phyloP scores from a whole-genome alignment of 148 eudicot species.

The Simmondsia chinensis region DNA sequence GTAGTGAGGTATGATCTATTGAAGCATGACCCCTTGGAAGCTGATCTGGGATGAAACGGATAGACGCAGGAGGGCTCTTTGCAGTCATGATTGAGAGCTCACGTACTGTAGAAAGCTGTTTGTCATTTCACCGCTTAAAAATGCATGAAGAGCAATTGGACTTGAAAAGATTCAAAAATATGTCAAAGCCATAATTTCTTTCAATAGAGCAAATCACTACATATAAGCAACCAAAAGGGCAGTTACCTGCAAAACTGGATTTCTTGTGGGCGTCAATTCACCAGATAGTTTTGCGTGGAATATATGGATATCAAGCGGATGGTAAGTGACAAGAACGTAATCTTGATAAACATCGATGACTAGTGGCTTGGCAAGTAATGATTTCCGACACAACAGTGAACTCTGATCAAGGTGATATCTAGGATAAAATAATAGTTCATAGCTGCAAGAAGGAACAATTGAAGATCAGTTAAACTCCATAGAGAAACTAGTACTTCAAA shows the following conservation, averaged over 20 bases:
- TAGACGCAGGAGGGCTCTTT: conserved; percentile 90
- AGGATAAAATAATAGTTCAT: conserved; percentile 93
- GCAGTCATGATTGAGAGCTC: conserved; percentile 99
- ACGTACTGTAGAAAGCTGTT: conserved; percentile 99
- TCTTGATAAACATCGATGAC: conserved; percentile 94
- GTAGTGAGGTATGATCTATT: conserved; percentile 23
- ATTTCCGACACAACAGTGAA: conserved; percentile 70
- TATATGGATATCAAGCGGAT: conserved; percentile 89
- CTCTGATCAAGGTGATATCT: conserved; percentile 99
- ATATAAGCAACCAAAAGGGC: conserved; percentile 3
- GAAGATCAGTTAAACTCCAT: too few relatives aligned
- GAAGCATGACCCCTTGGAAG: conserved; percentile 32
- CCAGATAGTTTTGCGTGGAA: conserved; percentile 77
- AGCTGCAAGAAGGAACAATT: too few relatives aligned
- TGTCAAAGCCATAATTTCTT: conserved; percentile 2
- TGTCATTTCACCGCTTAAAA: conserved; percentile 99
- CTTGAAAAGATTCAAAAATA: conserved; percentile 9
- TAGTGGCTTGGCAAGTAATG: conserved; percentile 79
- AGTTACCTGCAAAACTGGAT: conserved; percentile 67
- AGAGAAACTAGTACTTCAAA: too few relatives aligned
- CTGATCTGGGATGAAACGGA: conserved; percentile 95
- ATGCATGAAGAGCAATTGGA: conserved; percentile 41
- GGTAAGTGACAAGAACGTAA: conserved; percentile 84
- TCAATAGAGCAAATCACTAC: neutral
- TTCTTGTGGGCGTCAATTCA: conserved; percentile 75